A percentile compares a stretch with the other conserved stretches of the same genome.
These are phyloP conservation scores for Tetrapyrgos nigripes DNA, from an alignment of 1,284 basidiomycete species.

Conservation along the genomic window DNA sequence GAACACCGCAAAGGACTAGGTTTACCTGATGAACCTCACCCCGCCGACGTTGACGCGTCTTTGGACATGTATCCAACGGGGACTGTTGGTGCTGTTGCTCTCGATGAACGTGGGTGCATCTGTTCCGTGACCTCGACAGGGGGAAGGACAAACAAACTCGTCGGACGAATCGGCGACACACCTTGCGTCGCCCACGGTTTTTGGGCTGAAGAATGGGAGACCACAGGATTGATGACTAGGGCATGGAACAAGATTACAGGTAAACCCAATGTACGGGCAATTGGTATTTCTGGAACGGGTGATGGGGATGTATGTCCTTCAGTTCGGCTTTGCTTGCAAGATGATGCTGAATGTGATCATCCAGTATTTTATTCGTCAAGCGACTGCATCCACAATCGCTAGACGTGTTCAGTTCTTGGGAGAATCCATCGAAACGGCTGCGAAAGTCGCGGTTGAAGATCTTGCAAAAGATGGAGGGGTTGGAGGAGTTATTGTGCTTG, in stretches of 20 bases:
- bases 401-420: constrained; percentile 67
- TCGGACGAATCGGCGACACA: constrained; percentile 83
- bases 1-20: constrained; percentile 77
- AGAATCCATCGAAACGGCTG: constrained; percentile 62
- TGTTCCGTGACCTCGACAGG: constrained; percentile 80
- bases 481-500: constrained; percentile 77
- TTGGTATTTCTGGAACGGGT: constrained; percentile 85
- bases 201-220: constrained; percentile 81
- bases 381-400: constrained; percentile 70
- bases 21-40: constrained; percentile 65
- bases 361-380: constrained; percentile 79
- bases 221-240: constrained; percentile 42
- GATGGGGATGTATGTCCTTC: constrained; percentile 73
- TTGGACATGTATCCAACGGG: constrained; percentile 74
- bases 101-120: constrained; percentile 77
- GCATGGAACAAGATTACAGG: constrained; percentile 49
- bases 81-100: constrained; percentile 84
- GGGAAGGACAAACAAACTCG: constrained; percentile 83
- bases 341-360: constrained; percentile 10
- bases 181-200: constrained; percentile 80
- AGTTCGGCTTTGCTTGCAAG: constrained; percentile 13
- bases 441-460: constrained; percentile 60
- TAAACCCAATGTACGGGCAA: constrained; percentile 46
- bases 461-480: constrained; percentile 60
- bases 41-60: constrained; percentile 25